Base-by-base conservation (phyloP, 2,329 filamentous ascomycete species). In the Monosporascus sp. region DNA sequence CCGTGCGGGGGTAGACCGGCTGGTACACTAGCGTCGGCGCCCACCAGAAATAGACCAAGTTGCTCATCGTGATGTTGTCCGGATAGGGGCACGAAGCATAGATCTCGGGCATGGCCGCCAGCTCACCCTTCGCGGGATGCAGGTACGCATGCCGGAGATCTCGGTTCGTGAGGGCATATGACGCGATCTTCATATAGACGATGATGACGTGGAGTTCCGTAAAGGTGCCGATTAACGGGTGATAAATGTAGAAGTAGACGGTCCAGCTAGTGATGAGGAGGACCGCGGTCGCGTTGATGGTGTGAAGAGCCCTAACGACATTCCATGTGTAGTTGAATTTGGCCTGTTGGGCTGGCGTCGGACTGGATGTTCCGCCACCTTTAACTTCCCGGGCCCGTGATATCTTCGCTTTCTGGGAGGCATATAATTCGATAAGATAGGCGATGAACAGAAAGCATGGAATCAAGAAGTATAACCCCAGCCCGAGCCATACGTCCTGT, bases 41-140 rank as follows among this genome's bases (percentile, higher is more conserved):
- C 86, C 92, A 93, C 93, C 94, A 97, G 70, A 99, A 99, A 73
- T 97, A 99, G 54, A 83, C 84, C 26, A 99, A 76, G 68, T 97
- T 99, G 49, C 79, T 74, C 61, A 97, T 79, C 3, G 91, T 96
- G 70, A 99, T 89, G 70, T 97, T 99, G 48, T 82, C 73, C 0
- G 94, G 94, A 68, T 99, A 99, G 0, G 93, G 89, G 64, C 91
- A 96, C 51, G 82, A 68, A 14, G 80, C 77, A 74, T 97, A 99
- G 24, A 97, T 78, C 38, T 89, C 85, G 1, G 94, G 94, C 4
- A 97, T 76, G 24, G 82, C 79, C 46, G 84, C 82, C 49, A 86
- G 80, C 54, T 88, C 84, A 56, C 82, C 81, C 51, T 79, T 78
- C 43, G 78, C 76, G 2, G 91, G 89, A 65, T 95, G 89, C 22